Evolutionary conservation across 768 basidiomycete genomes (phyloP).

Genomic region (Melanogaster broomeanus): DNA sequence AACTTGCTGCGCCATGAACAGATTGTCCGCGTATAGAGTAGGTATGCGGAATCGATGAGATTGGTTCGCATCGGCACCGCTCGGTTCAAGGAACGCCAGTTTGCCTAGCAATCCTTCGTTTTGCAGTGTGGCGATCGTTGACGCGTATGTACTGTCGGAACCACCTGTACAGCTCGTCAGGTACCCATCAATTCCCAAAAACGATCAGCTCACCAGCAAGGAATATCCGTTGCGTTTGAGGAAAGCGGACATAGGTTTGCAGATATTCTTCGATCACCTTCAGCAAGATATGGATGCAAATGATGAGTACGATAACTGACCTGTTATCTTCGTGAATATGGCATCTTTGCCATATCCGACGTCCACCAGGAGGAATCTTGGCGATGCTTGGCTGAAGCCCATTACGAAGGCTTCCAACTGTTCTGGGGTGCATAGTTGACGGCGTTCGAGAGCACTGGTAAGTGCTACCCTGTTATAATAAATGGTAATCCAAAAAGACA

Average conservation of each 20-base stretch:
- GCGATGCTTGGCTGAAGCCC: slow-evolving; percentile 74
- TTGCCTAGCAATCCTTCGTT: slow-evolving; percentile 66
- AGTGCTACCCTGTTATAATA: slow-evolving; percentile 67
- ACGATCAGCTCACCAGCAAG: slow-evolving; percentile 54
- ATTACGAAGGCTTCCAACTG: slow-evolving; percentile 71
- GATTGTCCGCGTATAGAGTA: slow-evolving; percentile 51
- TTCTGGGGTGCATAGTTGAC: slow-evolving; percentile 59
- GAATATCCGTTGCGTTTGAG: slow-evolving; percentile 74
- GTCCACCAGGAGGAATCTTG: slow-evolving; percentile 70
- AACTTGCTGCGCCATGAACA: slow-evolving; percentile 41
- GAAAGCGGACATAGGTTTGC: slow-evolving; percentile 67
- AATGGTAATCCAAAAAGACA: slow-evolving; percentile 76
- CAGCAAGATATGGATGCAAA: background rate
- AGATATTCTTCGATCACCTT: slow-evolving; percentile 58
- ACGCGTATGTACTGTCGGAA: slow-evolving; percentile 53
- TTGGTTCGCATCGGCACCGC: slow-evolving; percentile 42
- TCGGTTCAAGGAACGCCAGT: slow-evolving; percentile 60
- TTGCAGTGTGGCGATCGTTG: slow-evolving; percentile 58
- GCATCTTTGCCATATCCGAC: slow-evolving; percentile 64
- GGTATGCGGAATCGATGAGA: slow-evolving; percentile 53
- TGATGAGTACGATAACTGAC: slow-evolving; percentile 35
- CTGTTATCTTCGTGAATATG: slow-evolving; percentile 69
- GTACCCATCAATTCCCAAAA: background rate
- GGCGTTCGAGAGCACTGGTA: slow-evolving; percentile 48
- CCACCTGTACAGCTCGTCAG: slow-evolving; percentile 45